Conservation (phyloP, 768 basidiomycete genomes). For the Tylopilus subfusipes region DNA sequence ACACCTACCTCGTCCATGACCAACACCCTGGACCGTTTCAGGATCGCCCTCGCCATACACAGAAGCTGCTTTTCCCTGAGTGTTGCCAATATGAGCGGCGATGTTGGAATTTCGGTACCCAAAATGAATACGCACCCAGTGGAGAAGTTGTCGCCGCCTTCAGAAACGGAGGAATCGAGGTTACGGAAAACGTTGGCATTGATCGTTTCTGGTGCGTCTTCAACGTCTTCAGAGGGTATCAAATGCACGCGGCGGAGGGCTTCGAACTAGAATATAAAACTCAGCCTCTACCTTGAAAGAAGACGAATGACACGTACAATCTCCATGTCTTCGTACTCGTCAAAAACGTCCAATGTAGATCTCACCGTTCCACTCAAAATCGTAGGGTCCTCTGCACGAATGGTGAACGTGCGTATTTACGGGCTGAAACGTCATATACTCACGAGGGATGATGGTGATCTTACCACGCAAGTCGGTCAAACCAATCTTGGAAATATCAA, state of each 20-base stretch:
- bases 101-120: neutral
- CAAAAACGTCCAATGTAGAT: slow-evolving; percentile 80
- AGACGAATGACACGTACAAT: slow-evolving; percentile 48
- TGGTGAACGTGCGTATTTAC: neutral
- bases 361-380: slow-evolving; percentile 81
- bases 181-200: slow-evolving; percentile 77
- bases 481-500: slow-evolving; percentile 77
- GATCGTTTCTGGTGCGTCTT: slow-evolving; percentile 38
- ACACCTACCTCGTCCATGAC: slow-evolving; percentile 78
- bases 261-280: slow-evolving; percentile 52
- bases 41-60: slow-evolving; percentile 84
- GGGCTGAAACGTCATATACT: slow-evolving; percentile 21
- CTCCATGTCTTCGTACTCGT: slow-evolving; percentile 79
- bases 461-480: slow-evolving; percentile 76
- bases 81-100: neutral
- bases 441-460: slow-evolving; percentile 74
- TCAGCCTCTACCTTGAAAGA: neutral
- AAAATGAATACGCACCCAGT: slow-evolving; percentile 51
- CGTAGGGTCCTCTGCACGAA: slow-evolving; percentile 73
- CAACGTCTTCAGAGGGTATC: slow-evolving; percentile 56
- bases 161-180: slow-evolving; percentile 69
- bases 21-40: slow-evolving; percentile 72
- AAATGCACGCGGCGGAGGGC: slow-evolving; percentile 81
- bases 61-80: slow-evolving; percentile 76
- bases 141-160: slow-evolving; percentile 89